Percentiles rank a stretch among this genome's conserved stretches.
Evolutionary conservation across 139 green algal genomes (phyloP).

Genomic region (Eudorina sp.): DNA sequence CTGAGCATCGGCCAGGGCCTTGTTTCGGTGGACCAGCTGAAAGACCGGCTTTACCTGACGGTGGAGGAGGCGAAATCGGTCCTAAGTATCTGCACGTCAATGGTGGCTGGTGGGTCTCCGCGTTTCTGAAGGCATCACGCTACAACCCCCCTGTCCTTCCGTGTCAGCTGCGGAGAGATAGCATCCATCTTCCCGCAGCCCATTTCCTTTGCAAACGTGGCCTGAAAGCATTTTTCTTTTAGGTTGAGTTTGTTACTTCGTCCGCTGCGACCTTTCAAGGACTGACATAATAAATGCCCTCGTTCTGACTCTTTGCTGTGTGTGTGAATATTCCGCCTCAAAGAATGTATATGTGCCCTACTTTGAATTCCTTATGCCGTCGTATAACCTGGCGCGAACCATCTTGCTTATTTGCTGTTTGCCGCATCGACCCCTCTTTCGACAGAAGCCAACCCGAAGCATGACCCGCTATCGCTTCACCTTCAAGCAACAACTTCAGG

Average conservation of each 20-base stretch:
- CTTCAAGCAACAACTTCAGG: neutral
- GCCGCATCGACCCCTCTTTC: neutral
- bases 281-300: no score
- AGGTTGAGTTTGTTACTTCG: no score
- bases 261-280: no score
- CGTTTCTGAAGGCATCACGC: neutral
- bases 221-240: neutral
- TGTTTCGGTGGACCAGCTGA: neutral
- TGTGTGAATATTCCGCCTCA: no score
- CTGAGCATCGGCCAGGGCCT: neutral
- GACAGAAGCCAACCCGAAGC: neutral
- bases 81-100: constrained; percentile 13
- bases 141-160: neutral
- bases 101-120: neutral
- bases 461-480: neutral
- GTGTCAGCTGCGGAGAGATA: constrained; percentile 14
- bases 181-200: neutral
- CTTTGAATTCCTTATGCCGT: no score
- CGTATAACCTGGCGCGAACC: no score
- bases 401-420: no score
- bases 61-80: constrained; percentile 29
- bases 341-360: no score
- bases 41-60: constrained; percentile 48
- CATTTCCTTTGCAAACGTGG: neutral
- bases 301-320: no score